phyloP scores from a whole-genome alignment of 176 grass and related monocot species.

The Rhynchospora tenuis region DNA sequence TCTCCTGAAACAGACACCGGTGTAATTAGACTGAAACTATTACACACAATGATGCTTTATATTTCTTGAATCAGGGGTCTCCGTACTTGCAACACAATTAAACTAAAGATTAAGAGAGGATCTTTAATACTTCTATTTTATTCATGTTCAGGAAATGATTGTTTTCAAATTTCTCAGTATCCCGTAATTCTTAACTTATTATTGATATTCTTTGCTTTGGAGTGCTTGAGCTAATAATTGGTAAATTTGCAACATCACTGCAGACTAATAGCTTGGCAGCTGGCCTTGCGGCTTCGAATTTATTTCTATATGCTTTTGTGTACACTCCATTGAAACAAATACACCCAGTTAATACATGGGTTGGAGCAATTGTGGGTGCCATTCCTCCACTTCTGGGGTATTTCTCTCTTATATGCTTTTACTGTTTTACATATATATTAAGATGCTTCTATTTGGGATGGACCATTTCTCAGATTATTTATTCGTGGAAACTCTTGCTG shows the following conservation, averaged over 20 bases:
- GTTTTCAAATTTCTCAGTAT: neutral
- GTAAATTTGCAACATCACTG: slow-evolving; percentile 57
- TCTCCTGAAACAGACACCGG: neutral
- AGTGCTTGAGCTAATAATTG: slow-evolving; percentile 38
- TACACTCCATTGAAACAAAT: slow-evolving; percentile 99
- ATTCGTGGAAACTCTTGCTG: too few species aligned
- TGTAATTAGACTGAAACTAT: neutral
- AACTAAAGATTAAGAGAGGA: neutral
- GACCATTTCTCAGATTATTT: too few species aligned
- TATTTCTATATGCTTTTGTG: slow-evolving; percentile 89
- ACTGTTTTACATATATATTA: slow-evolving; percentile 25
- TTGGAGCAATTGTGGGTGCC: slow-evolving; percentile 91
- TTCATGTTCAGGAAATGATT: neutral
- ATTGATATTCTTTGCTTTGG: slow-evolving; percentile 12
- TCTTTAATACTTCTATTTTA: neutral
- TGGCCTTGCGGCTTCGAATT: slow-evolving; percentile 82
- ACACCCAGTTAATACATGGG: slow-evolving; percentile 98
- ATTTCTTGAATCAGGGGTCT: neutral
- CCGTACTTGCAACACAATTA: neutral
- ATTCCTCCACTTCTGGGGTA: slow-evolving; percentile 98
- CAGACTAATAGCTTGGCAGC: slow-evolving; percentile 86
- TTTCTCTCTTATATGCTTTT: slow-evolving; percentile 14
- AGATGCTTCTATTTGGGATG: too few species aligned
- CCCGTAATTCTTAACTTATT: neutral
- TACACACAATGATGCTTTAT: neutral